Evolutionary conservation across 1,284 basidiomycete species (phyloP), one percentile per base, ranked within the genome.

Genomic region (Schizophyllum commune): DNA sequence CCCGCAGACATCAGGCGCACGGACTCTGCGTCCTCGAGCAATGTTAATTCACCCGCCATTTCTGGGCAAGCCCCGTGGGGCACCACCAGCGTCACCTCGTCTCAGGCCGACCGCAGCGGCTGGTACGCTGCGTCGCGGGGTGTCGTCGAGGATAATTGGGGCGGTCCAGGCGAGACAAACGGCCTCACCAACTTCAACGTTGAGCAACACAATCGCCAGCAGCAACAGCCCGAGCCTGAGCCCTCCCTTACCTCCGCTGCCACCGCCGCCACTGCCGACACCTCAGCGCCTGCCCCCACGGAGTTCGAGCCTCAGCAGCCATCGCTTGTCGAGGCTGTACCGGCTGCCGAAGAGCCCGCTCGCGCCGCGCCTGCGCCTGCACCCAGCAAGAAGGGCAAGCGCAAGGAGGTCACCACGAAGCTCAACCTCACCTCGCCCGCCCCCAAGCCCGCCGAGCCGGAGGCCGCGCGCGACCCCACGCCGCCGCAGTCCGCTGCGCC

Each of bases 121-220:
- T 88, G 85, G 86, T 70, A 76, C 58, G 68, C 74, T 54, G 73
- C 80, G 13, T 79, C 82, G 5, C 74, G 81, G 59, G 73, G 74
- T 13, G 68, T 69, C 27, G 67, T 73, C 3, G 77, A 79, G 39
- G 80, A 81, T 5, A 73, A 69, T 57, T 84, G 82, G 84, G 39
- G 39, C 8, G 75, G 74, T 55, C 72, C 77, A 60, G 67, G 72
- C n/a, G 66, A 71, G 1, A 75, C 74, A 33, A 79, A 77, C 62
- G 81, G 79, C 62, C 73, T 85, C 21, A 83, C 84, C 0, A 74
- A 80, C 57, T 80, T 77, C 58, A 84, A 85, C 64, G 72, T 86
- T 20, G 82, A 77, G n/a, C 81, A 85, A 61, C 83, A 83, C 67
- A 82, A 82, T 65, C 78, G 79, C 65, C 75, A 81, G 60, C 77